These are phyloP conservation scores for Bruguiera gymnorhiza DNA, from an alignment of 345 rosid species.

Conservation along the genomic window DNA sequence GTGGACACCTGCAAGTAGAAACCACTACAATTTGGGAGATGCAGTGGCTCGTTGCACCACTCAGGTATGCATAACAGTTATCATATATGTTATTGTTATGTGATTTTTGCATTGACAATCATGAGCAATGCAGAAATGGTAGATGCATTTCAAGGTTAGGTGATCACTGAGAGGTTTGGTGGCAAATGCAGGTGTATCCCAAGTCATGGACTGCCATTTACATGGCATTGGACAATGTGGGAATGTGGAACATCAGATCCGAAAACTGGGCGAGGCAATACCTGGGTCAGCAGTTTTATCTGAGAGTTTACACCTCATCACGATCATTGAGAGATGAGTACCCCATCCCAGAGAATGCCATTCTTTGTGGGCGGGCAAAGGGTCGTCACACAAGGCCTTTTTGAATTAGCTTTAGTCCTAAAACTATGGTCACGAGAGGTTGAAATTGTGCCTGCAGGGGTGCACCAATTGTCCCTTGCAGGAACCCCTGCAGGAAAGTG, in stretches of 20 bases:
- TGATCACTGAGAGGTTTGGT: neutral
- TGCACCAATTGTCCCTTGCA: neutral
- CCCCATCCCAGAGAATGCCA: conserved; percentile 57
- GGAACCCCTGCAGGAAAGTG: conserved; percentile 18
- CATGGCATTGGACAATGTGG: conserved; percentile 67
- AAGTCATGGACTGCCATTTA: conserved; percentile 65
- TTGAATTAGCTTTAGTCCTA: conserved; percentile 10
- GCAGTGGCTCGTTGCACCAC: conserved; percentile 60
- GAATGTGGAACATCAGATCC: conserved; percentile 77
- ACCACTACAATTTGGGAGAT: conserved; percentile 54
- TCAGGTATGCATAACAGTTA: conserved; percentile 38
- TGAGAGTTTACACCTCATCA: conserved; percentile 46
- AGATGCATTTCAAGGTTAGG: too few relatives aligned
- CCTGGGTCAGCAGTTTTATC: conserved; percentile 67
- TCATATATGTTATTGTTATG: too few relatives aligned
- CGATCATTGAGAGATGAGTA: conserved; percentile 62
- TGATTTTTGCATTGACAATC: too few relatives aligned
- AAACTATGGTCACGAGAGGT: conserved; percentile 51
- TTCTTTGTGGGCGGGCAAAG: conserved; percentile 57
- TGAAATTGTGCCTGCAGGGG: conserved; percentile 28
- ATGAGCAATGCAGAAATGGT: too few relatives aligned
- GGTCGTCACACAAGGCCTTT: conserved; percentile 72
- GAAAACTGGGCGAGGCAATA: conserved; percentile 70
- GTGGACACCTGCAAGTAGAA: conserved; percentile 61
- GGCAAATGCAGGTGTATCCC: conserved; percentile 53